Base-by-base conservation (phyloP, 768 basidiomycete genomes). In the Termitomyces sp. region DNA sequence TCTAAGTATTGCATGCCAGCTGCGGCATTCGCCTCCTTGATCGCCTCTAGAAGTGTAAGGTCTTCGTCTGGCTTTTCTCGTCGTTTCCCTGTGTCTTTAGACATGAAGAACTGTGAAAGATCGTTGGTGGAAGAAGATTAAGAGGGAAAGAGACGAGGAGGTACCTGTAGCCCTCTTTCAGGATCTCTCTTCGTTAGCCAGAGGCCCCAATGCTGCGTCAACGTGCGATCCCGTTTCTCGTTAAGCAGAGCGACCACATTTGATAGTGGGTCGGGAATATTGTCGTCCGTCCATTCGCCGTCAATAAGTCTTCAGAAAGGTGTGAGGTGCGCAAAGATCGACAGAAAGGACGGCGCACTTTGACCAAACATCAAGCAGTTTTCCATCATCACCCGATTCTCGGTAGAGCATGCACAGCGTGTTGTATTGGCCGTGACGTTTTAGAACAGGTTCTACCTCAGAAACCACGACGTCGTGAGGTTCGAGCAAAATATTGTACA, bases 1-100 rank as follows among this genome's bases (percentile, higher is more conserved):
- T 96, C 94, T 3, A 97, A 74, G 66, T 85, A 95, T 59, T 82
- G 80, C 35, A 78, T 75, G 2, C 83, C 91, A 19, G 87, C 88
- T 7, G 68, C 71, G n/a, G 79, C 67, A 66, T 80, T 83, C 16
- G 83, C 79, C 12, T 76, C 72, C 25, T 77, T 71, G 17, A 91
- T 78, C 57, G 86, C 79, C 42, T 80, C 72, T 35, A 89, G 68
- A 54, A 87, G 67, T 0, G 69, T 65, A 4, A 79, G 64, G 55
- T 93, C 89, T 48, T 92, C 89, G 50, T 81, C 80, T 3, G 79
- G 73, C 59, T 77, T 80, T 41, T 83, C 78, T 40, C 76, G 74
- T 28, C 83, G 79, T 66, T 85, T 88, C 2, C 77, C 74, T 5
- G 76, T 61, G 47, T 83, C 78, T 47, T 77, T 74, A 0, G 80